Evolutionary conservation across 2,329 filamentous ascomycete species (phyloP), one percentile per base, ranked within the genome.

Genomic region (Cladophialophora exuberans): DNA sequence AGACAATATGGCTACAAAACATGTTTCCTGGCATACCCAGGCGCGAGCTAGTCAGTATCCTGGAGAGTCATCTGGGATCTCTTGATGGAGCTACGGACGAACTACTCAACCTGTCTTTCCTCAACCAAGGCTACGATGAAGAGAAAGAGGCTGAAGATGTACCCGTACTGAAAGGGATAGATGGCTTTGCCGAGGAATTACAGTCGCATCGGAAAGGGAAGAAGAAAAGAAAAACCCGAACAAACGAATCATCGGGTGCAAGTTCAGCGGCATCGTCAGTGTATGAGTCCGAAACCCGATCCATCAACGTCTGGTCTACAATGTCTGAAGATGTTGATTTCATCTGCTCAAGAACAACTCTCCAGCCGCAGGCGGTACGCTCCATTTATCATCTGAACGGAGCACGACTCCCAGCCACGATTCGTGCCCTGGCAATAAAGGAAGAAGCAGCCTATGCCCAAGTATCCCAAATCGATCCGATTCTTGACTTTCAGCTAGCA

Each of bases 21-120:
- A 88, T 94, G 69, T 96, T 97, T 64, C 83, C 86, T 0, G 81
- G 79, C 1, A 76, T 92, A 36, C 86, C 55, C 4, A 51, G 41
- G 26, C 51, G 49, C 10, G 58, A 61, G 20, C 39, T 61, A 6
- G 43, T 22, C 22, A 54, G 45, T 28, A 36, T 61, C 13, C 44
- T 61, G 10, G 51, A 50, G 26, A 61, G 58, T 30, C 58, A 89
- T 65, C 78, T 82, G 9, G 83, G 86, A 0, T 83, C 90, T 61
- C 82, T 89, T 33, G 82, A 85, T 54, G 77, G 79, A 11, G 84
- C 90, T 1, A 85, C 95, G 59, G 90, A 96, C 64, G 85, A 90
- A 55, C 76, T 97, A 10, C 79, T 97, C 26, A 95, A 88, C 62
- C 79, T 90, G 11, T 84, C 88, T 17, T 90, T 87, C 66, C 84